Evolutionary conservation across 1,139 yeast species (phyloP), one percentile per base, ranked within the genome.

Genomic region (Wickerhamiella infanticola): DNA sequence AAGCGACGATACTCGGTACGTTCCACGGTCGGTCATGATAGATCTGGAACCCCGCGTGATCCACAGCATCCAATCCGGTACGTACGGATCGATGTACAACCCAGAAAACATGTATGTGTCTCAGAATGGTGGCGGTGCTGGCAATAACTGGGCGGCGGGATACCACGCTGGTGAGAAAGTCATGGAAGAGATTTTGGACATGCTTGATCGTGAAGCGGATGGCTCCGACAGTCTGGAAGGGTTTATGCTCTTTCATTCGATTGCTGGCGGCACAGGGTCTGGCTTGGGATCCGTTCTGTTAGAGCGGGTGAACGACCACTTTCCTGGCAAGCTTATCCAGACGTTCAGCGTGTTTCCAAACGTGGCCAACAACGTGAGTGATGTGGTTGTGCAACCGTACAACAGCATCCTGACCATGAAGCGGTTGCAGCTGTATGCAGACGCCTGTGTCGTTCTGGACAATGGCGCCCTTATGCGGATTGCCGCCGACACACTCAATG

Each of bases 231-330:
- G 83, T 49, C 67, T 88, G 47, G 90, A 86, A 51, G 94, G 94
- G 5, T 90, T 93, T 61, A 95, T 86, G 67, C 66, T 90, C 52
- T 64, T 88, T 48, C 98, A 90, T 62, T 84, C 96, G 13, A 94
- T 93, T n/a, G 97, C 96, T 0, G 98, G 98, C 26, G 98, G 98
- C 36, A 90, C 98, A 0, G 98, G 98, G 0, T 82, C 95, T 0
- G 98, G 98, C 5, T 76, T 86, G 40, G 98, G 98, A 0, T 84
- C 95, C 0, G 74, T 74, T 50, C 57, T 90, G 42, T 64, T 90
- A 43, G 97, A 90, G 60, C 68, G 78, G 26, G 64, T 93, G 49
- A 76, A 78, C 47, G 98, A 93, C 60, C 67, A 90, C 48, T 88
- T 79, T 58, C 79, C 81, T 47, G 88, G 88, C 60, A 88, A 86